Percentiles rank a stretch among this genome's conserved stretches.
phyloP scores from a whole-genome alignment of 495 filamentous ascomycete genomes.

The Pseudoneurospora amorphoporcata region DNA sequence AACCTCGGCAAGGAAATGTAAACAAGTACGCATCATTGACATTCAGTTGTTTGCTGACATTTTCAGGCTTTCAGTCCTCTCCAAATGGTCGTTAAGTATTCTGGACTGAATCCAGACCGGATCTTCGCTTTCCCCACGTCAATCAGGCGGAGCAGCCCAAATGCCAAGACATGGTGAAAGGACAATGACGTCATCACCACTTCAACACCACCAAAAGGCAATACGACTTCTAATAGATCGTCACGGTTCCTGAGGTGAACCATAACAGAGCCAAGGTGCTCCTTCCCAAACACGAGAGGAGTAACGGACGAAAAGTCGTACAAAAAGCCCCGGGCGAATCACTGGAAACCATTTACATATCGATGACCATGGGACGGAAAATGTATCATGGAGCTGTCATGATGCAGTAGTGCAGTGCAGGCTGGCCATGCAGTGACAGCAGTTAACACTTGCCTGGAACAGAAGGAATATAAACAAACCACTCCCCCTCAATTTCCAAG shows the following conservation, averaged over 20 bases:
- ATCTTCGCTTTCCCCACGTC: neutral
- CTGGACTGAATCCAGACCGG: neutral
- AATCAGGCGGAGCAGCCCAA: neutral
- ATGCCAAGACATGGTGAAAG: neutral
- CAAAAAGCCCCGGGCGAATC: neutral
- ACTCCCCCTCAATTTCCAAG: neutral
- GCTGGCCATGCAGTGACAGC: neutral
- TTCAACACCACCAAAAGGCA: too few species aligned
- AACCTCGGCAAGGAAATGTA: too few species aligned
- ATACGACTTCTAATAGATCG: neutral
- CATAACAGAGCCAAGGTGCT: neutral
- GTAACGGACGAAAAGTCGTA: neutral
- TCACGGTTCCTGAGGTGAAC: neutral
- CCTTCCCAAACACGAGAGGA: neutral
- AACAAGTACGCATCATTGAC: too few species aligned
- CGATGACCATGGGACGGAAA: neutral
- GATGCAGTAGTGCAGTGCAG: neutral
- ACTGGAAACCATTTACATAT: neutral
- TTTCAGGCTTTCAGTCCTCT: too few species aligned
- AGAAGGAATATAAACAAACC: neutral
- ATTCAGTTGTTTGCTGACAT: too few species aligned
- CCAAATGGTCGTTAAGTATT: neutral
- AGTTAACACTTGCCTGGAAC: neutral
- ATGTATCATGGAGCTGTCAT: neutral
- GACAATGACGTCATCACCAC: neutral